Percentiles rank a stretch among this genome's conserved stretches.
Evolutionary conservation across 2,329 filamentous ascomycete species (phyloP).

Genomic region (Aspergillus sojae): DNA sequence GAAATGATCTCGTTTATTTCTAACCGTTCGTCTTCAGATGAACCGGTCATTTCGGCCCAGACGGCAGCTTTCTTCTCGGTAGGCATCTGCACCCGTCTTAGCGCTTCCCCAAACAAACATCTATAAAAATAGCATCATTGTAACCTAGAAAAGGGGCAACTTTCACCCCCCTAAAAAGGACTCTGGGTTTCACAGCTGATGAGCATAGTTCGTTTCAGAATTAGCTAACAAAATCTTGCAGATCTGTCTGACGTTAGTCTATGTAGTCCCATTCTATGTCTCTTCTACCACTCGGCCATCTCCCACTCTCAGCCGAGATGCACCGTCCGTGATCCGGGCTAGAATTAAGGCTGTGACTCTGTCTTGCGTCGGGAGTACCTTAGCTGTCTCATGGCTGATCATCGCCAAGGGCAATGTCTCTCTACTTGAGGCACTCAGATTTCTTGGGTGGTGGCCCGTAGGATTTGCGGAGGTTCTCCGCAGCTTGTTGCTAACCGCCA

Average conservation of each 20-base stretch:
- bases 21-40: conserved; percentile 29
- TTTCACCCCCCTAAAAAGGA: not conserved
- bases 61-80: conserved; percentile 44
- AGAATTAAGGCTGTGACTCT: conserved; percentile 78
- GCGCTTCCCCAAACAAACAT: conserved; percentile 6
- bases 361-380: conserved; percentile 70
- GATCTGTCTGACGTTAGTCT: conserved; percentile 82
- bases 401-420: conserved; percentile 55
- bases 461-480: conserved; percentile 65
- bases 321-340: conserved; percentile 83
- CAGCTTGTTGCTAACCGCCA: conserved; percentile 69
- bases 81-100: conserved; percentile 23
- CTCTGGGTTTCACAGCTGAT: not conserved
- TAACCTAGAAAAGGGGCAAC: conserved; percentile 3
- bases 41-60: conserved; percentile 40
- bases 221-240: conserved; percentile 32
- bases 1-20: not conserved
- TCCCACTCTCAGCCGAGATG: conserved; percentile 77
- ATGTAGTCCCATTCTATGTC: conserved; percentile 89
- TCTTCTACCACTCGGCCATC: conserved; percentile 79
- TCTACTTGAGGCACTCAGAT: conserved; percentile 61
- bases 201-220: not conserved
- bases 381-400: conserved; percentile 69
- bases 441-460: conserved; percentile 81
- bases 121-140: conserved; percentile 18